Base-by-base conservation (phyloP, 805 yeast genomes). In the Myxozyma kluyveri region DNA sequence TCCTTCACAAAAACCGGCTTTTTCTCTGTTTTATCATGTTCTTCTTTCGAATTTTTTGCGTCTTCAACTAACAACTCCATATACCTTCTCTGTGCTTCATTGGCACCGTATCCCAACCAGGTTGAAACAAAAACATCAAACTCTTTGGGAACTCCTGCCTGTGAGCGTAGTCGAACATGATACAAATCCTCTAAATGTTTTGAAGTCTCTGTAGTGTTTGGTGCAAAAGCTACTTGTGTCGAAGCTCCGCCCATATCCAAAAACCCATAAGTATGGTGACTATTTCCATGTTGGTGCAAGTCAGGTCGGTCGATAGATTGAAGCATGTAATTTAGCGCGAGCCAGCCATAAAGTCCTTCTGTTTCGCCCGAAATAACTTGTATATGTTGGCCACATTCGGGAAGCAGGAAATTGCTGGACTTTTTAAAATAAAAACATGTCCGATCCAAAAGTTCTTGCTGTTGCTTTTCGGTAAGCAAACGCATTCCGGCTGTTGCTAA, bases 201-300 rank as follows among this genome's bases (percentile, higher is more conserved):
- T 23, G 66, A 69, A 5, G 84, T 68, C 55, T 88, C 89, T n/a
- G 76, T 72, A 3, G 63, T 57, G 37, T 77, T 75, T 0, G 97
- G 97, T 6, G 86, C 89, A 75, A 90, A 93, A 6, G 98, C 96
- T 21, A 93, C 80, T 65, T 93, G 99, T 0, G 96, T 88, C 1
- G 96, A 88, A 0, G 99, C 99, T 12, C 99, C 99, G 14, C 99
- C 99, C 99, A 93, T 93, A 68, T 93, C 99, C 91, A 93, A 85
- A 62, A 93, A 91, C 3, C 99, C 99, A 59, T 78, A 83, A 0
- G 96, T 82, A n/a, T 69, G 69, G 61, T 78, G 85, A 2, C 43
- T 60, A 5, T 49, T 47, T 1, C 68, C 65, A 9, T 65, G 67
- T 1, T 57, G 49, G 22, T 58, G 65, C 10, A 53, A 53, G 3